Base-by-base conservation (phyloP, 805 yeast genomes). In the Cyberlindnera bimundalis region DNA sequence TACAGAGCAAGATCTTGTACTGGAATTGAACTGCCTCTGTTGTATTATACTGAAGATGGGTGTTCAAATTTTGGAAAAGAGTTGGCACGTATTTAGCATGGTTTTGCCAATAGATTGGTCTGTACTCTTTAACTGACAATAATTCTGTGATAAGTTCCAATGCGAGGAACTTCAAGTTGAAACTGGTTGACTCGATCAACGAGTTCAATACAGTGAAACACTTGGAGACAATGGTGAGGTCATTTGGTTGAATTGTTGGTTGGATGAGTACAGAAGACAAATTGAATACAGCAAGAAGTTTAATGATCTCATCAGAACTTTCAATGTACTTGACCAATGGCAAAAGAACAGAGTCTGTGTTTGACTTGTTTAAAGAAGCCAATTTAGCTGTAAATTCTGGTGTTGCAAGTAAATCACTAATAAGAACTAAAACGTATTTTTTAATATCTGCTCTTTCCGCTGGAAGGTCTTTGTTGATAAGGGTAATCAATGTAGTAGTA, bases 1-100 rank as follows among this genome's bases (percentile, higher is more conserved):
- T 68, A 17, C 82, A 71, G 58, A 93, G 71, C 48, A 91, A 73
- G 6, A 82, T 71, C 55, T 85, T 77, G 66, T 93, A 93, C 61
- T 84, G 89, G 52, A 88, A 74, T 68, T 93, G 99, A 30, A 63
- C 55, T 28, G 55, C 44, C 10, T 63, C 60, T 19, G 58, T 58
- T 6, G 60, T 43, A 39, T 51, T 56, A 15, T 57, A 43, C 26
- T 64, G 56, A 32, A 67, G 62, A 36, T 43, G 46, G 14, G 39
- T 26, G 15, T 39, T 60, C 50, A 81, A 64, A 33, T 77, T 67
- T 42, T 61, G 63, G 44, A 78, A 63, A 26, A 83, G 54, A 1
- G 72, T 19, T 8, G 81, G 80, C 34, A 80, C 60, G 37, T 65
- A 66, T 31, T 67, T 63, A 5, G 58, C 48, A 40, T 72, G 71